Conservation (phyloP, 225 moss, liverwort and hornwort species). For the Bryoerythrophyllum caledonicum region DNA sequence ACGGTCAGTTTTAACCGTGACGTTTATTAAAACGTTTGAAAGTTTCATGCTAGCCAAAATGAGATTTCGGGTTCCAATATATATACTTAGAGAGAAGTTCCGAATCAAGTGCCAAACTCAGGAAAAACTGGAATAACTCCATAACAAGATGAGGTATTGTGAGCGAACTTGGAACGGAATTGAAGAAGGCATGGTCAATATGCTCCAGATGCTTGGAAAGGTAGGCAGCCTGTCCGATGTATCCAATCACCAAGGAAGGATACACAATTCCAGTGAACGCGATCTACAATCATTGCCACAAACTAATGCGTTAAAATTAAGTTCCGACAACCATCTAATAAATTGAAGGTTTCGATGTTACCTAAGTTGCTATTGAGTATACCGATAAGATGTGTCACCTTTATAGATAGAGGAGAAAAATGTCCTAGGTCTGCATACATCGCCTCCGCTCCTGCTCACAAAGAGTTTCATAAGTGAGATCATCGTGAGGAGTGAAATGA, state of each 20-base stretch:
- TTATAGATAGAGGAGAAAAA: constrained; percentile 69
- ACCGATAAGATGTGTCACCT: constrained; percentile 41
- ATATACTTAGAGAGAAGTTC: too few species aligned
- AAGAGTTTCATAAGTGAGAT: not conserved
- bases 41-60: too few species aligned
- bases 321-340: not conserved
- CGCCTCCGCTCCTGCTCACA: constrained; percentile 80
- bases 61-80: too few species aligned
- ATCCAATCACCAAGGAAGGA: constrained; percentile 77
- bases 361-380: not conserved
- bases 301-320: not conserved
- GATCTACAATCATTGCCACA: constrained; percentile 49
- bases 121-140: not conserved
- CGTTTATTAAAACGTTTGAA: too few species aligned
- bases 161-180: constrained; percentile 58
- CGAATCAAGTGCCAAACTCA: too few species aligned
- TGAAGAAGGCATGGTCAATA: constrained; percentile 64
- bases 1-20: too few species aligned
- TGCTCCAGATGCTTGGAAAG: constrained; percentile 69
- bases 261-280: constrained; percentile 84
- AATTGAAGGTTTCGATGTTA: not conserved
- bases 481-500: not conserved
- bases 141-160: too few species aligned
- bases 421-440: constrained; percentile 94
- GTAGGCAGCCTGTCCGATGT: constrained; percentile 89